A percentile compares a stretch with the other conserved stretches of the same genome.
Conservation (phyloP, 768 basidiomycete species). For the Phanerochaete sordida region DNA sequence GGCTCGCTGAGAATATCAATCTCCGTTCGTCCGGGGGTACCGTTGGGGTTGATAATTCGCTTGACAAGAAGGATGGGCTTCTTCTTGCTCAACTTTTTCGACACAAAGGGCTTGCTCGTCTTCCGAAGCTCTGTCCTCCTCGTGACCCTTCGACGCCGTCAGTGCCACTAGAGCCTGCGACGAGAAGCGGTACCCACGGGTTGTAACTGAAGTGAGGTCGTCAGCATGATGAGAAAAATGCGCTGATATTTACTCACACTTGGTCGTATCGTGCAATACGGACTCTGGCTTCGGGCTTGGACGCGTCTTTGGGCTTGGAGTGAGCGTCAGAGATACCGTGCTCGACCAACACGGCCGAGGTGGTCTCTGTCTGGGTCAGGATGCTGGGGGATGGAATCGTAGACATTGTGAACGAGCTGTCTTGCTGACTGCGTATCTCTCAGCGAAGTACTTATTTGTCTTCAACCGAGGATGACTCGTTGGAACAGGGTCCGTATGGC, state of each 20-base stretch:
- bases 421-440: background rate
- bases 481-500: background rate
- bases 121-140: background rate
- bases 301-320: background rate
- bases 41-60: slow-evolving; percentile 3
- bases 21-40: background rate
- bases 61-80: slow-evolving; percentile 2
- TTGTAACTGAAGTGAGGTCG: background rate
- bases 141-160: background rate
- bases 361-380: background rate
- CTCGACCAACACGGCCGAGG: background rate
- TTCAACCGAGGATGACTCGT: background rate
- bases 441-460: background rate
- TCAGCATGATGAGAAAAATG: background rate
- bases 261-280: slow-evolving; percentile 6
- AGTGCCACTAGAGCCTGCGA: no score
- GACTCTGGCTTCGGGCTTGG: background rate
- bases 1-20: slow-evolving; percentile 2
- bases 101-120: background rate
- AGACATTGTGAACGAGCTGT: background rate
- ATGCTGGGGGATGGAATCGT: background rate
- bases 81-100: slow-evolving; percentile 4
- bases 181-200: no score
- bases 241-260: background rate
- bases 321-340: background rate